These are phyloP conservation scores for Penicillium subrubescens DNA, from an alignment of 495 filamentous ascomycete genomes.

Conservation along the genomic window DNA sequence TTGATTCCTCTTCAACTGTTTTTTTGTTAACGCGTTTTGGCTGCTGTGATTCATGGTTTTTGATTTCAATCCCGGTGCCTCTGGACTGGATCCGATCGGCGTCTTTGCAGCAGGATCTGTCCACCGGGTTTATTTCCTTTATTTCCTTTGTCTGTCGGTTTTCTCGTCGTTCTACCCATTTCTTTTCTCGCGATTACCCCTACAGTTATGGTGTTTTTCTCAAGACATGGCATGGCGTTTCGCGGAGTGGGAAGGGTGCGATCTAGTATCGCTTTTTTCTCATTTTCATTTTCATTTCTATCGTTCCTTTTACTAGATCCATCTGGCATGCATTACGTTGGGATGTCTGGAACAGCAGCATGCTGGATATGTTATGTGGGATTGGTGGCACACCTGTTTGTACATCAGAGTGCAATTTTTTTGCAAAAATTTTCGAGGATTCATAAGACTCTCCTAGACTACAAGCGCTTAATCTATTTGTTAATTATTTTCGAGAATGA, in stretches of 20 bases:
- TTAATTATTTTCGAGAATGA: neutral
- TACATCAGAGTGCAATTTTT: slow-evolving; percentile 6
- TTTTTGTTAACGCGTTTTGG: slow-evolving; percentile 5
- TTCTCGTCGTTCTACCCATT: slow-evolving; percentile 1
- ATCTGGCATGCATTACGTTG: neutral
- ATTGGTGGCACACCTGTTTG: neutral
- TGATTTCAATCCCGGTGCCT: neutral
- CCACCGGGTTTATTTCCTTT: neutral
- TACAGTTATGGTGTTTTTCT: slow-evolving; percentile 25
- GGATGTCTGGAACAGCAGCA: neutral
- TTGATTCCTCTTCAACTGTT: neutral
- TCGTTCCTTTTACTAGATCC: neutral
- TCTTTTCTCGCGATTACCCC: slow-evolving; percentile 31
- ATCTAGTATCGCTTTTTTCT: slow-evolving; percentile 15
- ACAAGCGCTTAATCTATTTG: neutral
- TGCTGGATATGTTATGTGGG: slow-evolving; percentile 1
- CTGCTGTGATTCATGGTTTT: slow-evolving; percentile 3
- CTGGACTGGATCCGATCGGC: slow-evolving; percentile 3
- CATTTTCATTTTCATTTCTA: neutral
- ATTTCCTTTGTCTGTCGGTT: slow-evolving; percentile 14
- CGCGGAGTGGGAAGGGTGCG: slow-evolving; percentile 19
- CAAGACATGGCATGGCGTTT: slow-evolving; percentile 32
- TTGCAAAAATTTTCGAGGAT: slow-evolving; percentile 2
- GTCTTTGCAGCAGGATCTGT: neutral
- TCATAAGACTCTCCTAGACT: neutral